Conservation (phyloP, 345 rosid species). For the Lagerstroemia speciosa region DNA sequence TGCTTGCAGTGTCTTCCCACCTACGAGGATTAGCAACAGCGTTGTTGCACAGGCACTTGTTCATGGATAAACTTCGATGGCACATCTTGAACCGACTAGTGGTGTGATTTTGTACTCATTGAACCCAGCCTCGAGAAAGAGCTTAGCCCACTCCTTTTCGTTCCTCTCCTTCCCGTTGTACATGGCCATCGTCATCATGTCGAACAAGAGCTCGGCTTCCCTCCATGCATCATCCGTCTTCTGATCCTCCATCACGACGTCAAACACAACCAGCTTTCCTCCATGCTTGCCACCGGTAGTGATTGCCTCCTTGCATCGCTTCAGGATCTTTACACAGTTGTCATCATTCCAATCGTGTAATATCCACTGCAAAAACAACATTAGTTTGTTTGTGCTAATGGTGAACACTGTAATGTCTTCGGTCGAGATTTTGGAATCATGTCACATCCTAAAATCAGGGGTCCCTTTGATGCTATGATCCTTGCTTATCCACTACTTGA, state of each 20-base stretch:
- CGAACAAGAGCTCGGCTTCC: conserved; percentile 28
- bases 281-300: neutral
- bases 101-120: conserved; percentile 25
- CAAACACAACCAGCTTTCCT: conserved; percentile 23
- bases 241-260: conserved; percentile 2
- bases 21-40: no score
- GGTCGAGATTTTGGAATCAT: no score
- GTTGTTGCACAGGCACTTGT: no score
- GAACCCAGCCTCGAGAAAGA: conserved; percentile 30
- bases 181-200: conserved; percentile 29
- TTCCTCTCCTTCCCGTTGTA: conserved; percentile 26
- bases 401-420: no score
- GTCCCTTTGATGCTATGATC: no score
- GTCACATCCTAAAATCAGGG: no score
- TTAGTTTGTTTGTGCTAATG: no score
- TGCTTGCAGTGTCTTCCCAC: no score
- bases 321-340: no score
- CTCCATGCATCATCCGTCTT: conserved; percentile 10
- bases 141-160: no score
- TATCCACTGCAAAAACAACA: neutral
- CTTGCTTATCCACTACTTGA: neutral
- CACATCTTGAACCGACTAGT: conserved; percentile 33
- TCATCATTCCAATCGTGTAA: conserved; percentile 27
- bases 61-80: conserved; percentile 43
- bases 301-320: conserved; percentile 29